Base-by-base conservation (phyloP, 2,329 filamentous ascomycete species). In the Spiromastix sp. region DNA sequence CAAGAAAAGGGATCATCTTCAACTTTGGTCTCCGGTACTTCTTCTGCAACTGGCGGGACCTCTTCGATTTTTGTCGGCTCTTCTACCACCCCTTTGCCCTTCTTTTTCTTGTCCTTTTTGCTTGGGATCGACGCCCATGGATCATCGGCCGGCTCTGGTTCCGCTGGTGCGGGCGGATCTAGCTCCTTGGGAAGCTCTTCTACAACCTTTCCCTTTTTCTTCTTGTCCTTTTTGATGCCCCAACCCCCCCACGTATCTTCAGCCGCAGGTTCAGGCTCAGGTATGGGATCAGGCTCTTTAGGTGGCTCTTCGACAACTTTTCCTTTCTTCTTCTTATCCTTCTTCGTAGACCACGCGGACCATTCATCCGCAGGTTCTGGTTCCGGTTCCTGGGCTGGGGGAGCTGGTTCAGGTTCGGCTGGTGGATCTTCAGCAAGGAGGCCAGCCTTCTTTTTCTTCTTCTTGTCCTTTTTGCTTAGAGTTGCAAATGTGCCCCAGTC, bases 261-360 rank as follows among this genome's bases (percentile, higher is more conserved):
- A 11, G 29, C 21, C 29, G 19, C 36, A 2, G 34, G 32, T 24
- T 37, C n/a, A 12, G 39, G 17, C 2, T 30, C 30, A 21, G 38
- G 13, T 13, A 38, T 16, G 11, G 34, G 42, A n/a, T 48, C 47
- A 5, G 48, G 43, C 32, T 50, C 43, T 2, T 50, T 45, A 31
- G 45, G 41, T n/a, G 43, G 41, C 40, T 56, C 45, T 59, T 68
- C 43, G 57, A 63, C 46, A 57, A 59, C 6, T 47, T 48, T 3
- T 32, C 57, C 49, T 30, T 55, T 66, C 41, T 71, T 69, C 42
- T 67, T 69, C 44, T 64, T 64, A 21, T 61, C 59, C 32, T 66
- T 68, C 43, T 67, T 71, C 11, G 19, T 28, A 9, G 28, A n/a
- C 7, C 34, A 24, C 19, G 30, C 32, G 34, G 39, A 40, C 37